phyloP scores from a whole-genome alignment of 202 grass and related monocot genomes.

The Setaria viridis region DNA sequence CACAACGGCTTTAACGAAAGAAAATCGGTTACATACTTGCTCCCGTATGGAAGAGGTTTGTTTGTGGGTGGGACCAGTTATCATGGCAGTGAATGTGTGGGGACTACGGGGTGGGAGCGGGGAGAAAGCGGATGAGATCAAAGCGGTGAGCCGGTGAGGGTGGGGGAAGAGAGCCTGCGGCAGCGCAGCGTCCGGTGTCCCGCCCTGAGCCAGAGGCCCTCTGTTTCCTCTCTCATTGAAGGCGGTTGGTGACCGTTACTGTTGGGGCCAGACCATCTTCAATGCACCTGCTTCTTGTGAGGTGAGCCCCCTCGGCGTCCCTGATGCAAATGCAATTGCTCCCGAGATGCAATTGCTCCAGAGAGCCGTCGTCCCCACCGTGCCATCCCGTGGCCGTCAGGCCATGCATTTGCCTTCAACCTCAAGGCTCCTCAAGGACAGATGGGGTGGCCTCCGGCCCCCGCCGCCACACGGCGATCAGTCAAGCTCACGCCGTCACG shows the following conservation, averaged over 20 bases:
- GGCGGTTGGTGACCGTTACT: conserved; percentile 26
- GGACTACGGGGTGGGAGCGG: not conserved
- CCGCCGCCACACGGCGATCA: not conserved
- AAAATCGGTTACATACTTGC: not conserved
- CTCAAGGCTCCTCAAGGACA: not conserved
- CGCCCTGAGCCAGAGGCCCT: not conserved
- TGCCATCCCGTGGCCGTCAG: not conserved
- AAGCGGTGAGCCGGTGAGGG: not conserved
- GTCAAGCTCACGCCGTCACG: not conserved
- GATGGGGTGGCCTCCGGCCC: not conserved
- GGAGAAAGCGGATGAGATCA: conserved; percentile 17
- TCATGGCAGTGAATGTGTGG: not conserved
- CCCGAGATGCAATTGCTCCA: not conserved
- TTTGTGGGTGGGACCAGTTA: not conserved
- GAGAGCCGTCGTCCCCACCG: not conserved
- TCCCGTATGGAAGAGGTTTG: not conserved
- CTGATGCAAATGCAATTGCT: not conserved
- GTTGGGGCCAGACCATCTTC: not conserved
- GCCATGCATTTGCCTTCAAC: not conserved
- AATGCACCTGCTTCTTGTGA: conserved; percentile 22
- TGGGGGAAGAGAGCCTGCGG: not conserved
- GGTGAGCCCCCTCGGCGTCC: not conserved
- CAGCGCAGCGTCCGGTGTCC: not conserved
- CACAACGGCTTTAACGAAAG: not conserved
- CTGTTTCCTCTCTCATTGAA: conserved; percentile 9